phyloP scores from a whole-genome alignment of 2,329 filamentous ascomycete species.

The Colletotrichum orbiculare region DNA sequence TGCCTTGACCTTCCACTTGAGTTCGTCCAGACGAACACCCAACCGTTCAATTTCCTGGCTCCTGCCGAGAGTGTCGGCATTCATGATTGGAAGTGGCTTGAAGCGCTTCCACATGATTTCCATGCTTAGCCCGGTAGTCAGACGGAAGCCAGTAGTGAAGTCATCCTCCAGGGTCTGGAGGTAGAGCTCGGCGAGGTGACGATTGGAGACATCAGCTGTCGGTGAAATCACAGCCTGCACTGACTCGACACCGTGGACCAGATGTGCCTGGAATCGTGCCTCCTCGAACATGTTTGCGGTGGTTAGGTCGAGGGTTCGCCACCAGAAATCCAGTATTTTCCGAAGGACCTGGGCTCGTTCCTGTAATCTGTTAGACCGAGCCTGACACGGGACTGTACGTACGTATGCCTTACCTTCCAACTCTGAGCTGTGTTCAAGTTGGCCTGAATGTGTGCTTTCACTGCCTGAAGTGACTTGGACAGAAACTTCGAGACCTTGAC shows the following conservation, averaged over 20 bases:
- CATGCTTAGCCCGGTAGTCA: conserved; percentile 83
- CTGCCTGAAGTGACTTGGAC: conserved; percentile 50
- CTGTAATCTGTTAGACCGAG: conserved; percentile 20
- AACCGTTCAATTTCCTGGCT: conserved; percentile 65
- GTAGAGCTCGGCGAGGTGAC: conserved; percentile 53
- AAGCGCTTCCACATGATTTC: conserved; percentile 80
- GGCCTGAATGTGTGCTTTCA: conserved; percentile 57
- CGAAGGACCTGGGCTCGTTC: conserved; percentile 49
- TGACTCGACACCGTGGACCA: conserved; percentile 61
- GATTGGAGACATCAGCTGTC: conserved; percentile 42
- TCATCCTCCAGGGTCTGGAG: conserved; percentile 58
- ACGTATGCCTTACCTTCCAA: conserved; percentile 45
- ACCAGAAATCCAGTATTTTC: conserved; percentile 63
- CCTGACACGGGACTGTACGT: too few relatives aligned
- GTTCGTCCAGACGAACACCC: conserved; percentile 68
- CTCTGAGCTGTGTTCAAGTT: conserved; percentile 41
- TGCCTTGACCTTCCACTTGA: conserved; percentile 68
- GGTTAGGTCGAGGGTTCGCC: conserved; percentile 62
- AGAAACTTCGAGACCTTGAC: conserved; percentile 65
- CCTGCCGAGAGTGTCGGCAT: conserved; percentile 56
- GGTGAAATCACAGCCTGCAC: conserved; percentile 49
- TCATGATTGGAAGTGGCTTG: conserved; percentile 69
- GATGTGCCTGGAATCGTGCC: conserved; percentile 71
- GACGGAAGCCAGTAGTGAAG: conserved; percentile 77
- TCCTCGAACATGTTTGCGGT: conserved; percentile 65